Evolutionary conservation across 305 asterid species (phyloP).

Genomic region (Caryopteris hybrid): DNA sequence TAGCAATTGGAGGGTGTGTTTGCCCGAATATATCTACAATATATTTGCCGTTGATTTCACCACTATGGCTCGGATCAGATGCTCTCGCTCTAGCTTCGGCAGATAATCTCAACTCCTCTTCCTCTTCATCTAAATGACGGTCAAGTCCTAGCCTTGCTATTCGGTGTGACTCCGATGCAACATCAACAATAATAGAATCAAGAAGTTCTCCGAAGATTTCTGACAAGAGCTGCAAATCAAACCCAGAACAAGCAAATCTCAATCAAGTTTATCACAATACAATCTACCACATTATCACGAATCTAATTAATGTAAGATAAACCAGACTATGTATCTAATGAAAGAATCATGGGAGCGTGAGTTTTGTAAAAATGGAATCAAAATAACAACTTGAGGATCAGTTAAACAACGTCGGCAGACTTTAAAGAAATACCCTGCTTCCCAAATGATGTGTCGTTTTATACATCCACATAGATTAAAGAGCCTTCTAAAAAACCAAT

Average conservation of each 20-base stretch:
- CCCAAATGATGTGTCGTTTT: no score
- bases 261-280: not conserved
- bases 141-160: conserved; percentile 86
- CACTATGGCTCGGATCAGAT: conserved; percentile 69
- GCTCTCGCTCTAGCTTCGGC: conserved; percentile 73
- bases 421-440: not conserved
- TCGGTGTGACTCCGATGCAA: conserved; percentile 96
- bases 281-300: not conserved
- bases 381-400: not conserved
- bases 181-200: conserved; percentile 76
- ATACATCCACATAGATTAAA: no score
- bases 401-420: not conserved
- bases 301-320: not conserved
- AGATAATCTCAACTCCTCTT: conserved; percentile 85
- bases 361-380: not conserved
- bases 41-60: conserved; percentile 75
- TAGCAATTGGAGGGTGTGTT: conserved; percentile 86
- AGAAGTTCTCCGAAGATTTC: conserved; percentile 60
- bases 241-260: conserved; percentile 7
- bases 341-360: not conserved
- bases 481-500: no score
- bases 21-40: conserved; percentile 89
- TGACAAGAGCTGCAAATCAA: conserved; percentile 55
- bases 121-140: conserved; percentile 66
- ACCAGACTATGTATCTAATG: not conserved